Base-by-base conservation (phyloP, 768 basidiomycete species). In the Butyriboletus loyo region DNA sequence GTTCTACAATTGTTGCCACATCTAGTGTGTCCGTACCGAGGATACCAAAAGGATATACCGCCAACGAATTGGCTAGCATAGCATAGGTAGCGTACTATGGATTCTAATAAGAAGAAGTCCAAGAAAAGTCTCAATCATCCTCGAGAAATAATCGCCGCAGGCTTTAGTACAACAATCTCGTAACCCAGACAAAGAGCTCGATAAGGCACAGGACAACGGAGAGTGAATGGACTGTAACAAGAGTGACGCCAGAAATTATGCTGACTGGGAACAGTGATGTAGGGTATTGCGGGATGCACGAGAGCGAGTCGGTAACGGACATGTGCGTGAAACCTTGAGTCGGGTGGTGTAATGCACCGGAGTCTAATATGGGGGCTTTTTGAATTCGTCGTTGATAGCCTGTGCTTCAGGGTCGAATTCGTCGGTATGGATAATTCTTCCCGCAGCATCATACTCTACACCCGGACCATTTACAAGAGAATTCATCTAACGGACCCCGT, bases 371-470 rank as follows among this genome's bases (percentile, higher is more conserved):
- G 74, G 72, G 4, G 82, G 82, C 19, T 73, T 77, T 66, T 87
- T 87, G 75, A 85, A 85, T 55, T 87, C 86, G 49, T 77, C 73
- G 61, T 69, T 78, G 60, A 81, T 81, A 46, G 67, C 71, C 50
- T 84, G 83, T 17, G 81, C 75, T 66, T 87, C 86, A 9, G 79
- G 73, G 63, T 87, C 86, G 54, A 75, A 80, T 21, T 66, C 66
- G 45, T 78, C 77, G 19, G 62, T 58, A 54, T 74, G 76, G 31
- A 74, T 61, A n/a, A 77, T 54, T 31, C 77, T 75, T 35, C 85
- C 85, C n/a, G 76, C 61, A 0, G 76, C 80, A 57, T 86, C 84
- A 59, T 84, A 87, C 46, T 77, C 78, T 30, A 73, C 50, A 44
- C 75, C 77, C 6, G 72, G 62, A 14, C 73, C 76, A 53, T 73